Percentiles rank a stretch among this genome's conserved stretches.
Evolutionary conservation across 805 yeast species (phyloP).

Genomic region (Pichia membranifaciens): DNA sequence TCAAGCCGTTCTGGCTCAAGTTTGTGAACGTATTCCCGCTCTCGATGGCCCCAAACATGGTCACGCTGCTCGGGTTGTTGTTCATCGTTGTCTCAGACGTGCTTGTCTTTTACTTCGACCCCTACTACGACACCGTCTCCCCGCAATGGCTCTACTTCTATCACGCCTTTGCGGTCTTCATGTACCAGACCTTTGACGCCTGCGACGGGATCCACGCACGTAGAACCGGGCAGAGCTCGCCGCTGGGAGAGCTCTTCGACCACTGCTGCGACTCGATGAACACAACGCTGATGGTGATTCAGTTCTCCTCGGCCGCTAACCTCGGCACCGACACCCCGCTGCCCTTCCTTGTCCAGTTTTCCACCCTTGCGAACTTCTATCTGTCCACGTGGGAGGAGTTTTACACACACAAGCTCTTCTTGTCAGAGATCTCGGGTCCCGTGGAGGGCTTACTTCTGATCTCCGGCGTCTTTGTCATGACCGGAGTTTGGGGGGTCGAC

Average conservation of each 20-base stretch:
- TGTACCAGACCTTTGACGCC: constrained; percentile 94
- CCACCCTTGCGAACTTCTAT: constrained; percentile 75
- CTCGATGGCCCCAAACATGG: constrained; percentile 90
- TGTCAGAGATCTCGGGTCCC: constrained; percentile 84
- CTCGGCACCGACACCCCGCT: constrained; percentile 59
- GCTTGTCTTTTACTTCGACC: constrained; percentile 68
- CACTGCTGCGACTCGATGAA: constrained; percentile 67
- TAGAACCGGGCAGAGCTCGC: constrained; percentile 91
- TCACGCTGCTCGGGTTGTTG: constrained; percentile 71
- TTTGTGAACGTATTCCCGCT: constrained; percentile 73
- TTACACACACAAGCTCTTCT: constrained; percentile 76
- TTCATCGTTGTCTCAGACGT: constrained; percentile 62
- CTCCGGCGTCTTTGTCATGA: constrained; percentile 45
- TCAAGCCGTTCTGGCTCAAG: constrained; percentile 77
- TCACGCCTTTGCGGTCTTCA: constrained; percentile 76
- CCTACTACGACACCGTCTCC: constrained; percentile 48
- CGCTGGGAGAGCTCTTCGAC: constrained; percentile 90
- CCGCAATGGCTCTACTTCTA: constrained; percentile 76
- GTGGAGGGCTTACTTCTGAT: constrained; percentile 85
- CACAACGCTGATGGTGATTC: constrained; percentile 70
- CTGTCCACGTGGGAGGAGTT: constrained; percentile 94
- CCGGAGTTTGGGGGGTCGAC: constrained; percentile 66
- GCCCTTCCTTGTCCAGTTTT: constrained; percentile 61
- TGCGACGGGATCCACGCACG: constrained; percentile 96
- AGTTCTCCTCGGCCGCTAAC: constrained; percentile 72